Base-by-base conservation (phyloP, 768 basidiomycete species). In the Postia placenta region DNA sequence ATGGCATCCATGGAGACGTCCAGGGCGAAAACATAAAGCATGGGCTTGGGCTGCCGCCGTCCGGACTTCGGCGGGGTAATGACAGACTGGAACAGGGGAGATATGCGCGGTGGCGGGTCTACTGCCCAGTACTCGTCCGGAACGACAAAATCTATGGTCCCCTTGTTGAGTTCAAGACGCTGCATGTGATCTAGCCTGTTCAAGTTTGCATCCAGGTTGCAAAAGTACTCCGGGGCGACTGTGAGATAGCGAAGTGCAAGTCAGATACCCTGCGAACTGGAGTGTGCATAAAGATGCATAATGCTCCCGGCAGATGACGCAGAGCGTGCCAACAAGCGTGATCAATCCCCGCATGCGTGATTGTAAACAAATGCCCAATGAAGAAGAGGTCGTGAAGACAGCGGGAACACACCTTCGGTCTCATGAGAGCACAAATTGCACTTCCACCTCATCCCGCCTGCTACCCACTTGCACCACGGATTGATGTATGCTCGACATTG, bases 401-500 rank as follows among this genome's bases (percentile, higher is more conserved):
- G n/a, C n/a, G n/a, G n/a, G 40, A 48, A 45, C 27, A 28, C 35
- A 94, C 95, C 93, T 71, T 81, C 76, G n/a, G 88, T 92, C 60
- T 87, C 80, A 55, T 83, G 78, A 2, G 72, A 68, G 67, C 96
- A 99, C 14, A 99, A 63, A 72, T 98, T 98, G 64, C 96, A 99
- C 58, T 75, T 82, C 91, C 94, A 99, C 56, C 75, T 80, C 50
- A 76, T 75, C 4, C 96, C 96, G 2, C 88, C 88, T 7, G 85
- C 77, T 17, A 78, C 68, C 83, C 91, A 99, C 22, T 71, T 71
- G 64, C 86, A 92, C 92, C 92, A 98, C 0, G 93, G 87, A 61
- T 97, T 98, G 57, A 99, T 74, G 64, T 98, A 99, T 0, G 76
- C 90, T 56, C 90, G 76, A 65, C 96, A 99, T 27, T 78, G 73